Percentiles rank a stretch among this genome's conserved stretches.
Conservation (phyloP, 768 basidiomycete species). For the Baorangia bicolor region DNA sequence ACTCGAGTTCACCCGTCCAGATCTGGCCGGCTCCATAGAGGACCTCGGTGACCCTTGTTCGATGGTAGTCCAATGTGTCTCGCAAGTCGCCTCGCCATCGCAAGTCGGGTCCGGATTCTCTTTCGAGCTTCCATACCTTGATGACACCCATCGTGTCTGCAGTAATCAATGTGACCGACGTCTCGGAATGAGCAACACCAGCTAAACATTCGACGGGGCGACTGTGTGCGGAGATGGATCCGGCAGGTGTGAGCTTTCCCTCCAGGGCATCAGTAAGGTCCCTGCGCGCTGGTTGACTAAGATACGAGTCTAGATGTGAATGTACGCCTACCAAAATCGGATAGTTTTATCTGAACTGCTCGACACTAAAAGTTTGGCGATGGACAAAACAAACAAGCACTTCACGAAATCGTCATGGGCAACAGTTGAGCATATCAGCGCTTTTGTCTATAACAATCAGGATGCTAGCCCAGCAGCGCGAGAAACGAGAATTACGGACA, state of each 20-base stretch:
- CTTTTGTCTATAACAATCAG: slow-evolving; percentile 54
- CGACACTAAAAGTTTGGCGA: slow-evolving; percentile 68
- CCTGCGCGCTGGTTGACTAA: slow-evolving; percentile 41
- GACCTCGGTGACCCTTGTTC: slow-evolving; percentile 82
- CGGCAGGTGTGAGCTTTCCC: slow-evolving; percentile 47
- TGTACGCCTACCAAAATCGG: slow-evolving; percentile 70
- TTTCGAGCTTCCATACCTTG: slow-evolving; percentile 70
- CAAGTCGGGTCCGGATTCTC: slow-evolving; percentile 37
- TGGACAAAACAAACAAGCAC: slow-evolving; percentile 67
- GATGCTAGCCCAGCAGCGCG: not conserved
- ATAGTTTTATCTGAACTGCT: slow-evolving; percentile 89
- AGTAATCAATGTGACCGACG: slow-evolving; percentile 62
- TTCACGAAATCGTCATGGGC: slow-evolving; percentile 95
- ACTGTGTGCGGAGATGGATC: slow-evolving; percentile 79
- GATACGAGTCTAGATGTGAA: not conserved
- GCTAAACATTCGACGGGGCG: slow-evolving; percentile 83
- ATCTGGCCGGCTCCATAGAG: slow-evolving; percentile 64
- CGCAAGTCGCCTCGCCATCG: slow-evolving; percentile 52
- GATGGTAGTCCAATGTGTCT: slow-evolving; percentile 67
- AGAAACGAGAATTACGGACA: slow-evolving; percentile 39
- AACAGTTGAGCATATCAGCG: slow-evolving; percentile 63
- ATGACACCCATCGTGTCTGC: slow-evolving; percentile 93
- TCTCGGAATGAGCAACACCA: slow-evolving; percentile 48
- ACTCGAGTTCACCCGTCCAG: slow-evolving; percentile 71
- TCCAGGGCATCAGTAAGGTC: slow-evolving; percentile 52